Percentiles rank a stretch among this genome's conserved stretches.
These are phyloP conservation scores for Eucalyptus cloeziana DNA, from an alignment of 345 rosid species.

Conservation along the genomic window DNA sequence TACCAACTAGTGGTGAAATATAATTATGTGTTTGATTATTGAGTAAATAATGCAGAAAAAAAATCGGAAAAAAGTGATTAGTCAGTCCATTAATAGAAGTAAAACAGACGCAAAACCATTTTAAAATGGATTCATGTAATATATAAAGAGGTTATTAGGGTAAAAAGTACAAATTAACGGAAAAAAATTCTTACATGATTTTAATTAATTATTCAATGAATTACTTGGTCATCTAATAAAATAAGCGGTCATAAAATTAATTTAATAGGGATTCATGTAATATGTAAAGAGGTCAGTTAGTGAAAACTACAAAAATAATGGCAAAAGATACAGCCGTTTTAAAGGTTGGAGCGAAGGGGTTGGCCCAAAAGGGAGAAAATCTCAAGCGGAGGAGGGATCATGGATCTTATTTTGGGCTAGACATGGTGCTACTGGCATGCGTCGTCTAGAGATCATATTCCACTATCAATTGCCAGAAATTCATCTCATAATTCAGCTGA, in stretches of 20 bases:
- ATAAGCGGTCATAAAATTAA: background rate
- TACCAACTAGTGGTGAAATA: background rate
- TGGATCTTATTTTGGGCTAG: background rate
- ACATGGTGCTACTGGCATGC: background rate
- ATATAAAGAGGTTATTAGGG: background rate
- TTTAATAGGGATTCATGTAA: background rate
- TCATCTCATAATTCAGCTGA: background rate
- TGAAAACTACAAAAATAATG: background rate
- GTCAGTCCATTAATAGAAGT: background rate
- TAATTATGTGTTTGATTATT: background rate
- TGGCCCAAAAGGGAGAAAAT: background rate
- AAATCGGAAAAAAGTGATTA: background rate
- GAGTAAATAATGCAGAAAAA: background rate
- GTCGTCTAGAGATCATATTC: background rate
- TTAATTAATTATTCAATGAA: background rate
- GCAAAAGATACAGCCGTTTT: background rate
- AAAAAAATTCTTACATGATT: background rate
- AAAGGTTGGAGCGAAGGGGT: background rate
- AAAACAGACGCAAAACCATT: background rate
- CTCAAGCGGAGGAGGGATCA: background rate
- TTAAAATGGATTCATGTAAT: background rate
- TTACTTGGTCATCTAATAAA: background rate
- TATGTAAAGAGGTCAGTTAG: background rate
- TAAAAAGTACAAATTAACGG: background rate
- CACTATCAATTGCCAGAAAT: background rate